Base-by-base conservation (phyloP, 78 protist genomes). In the Dictyostelium purpureum region DNA sequence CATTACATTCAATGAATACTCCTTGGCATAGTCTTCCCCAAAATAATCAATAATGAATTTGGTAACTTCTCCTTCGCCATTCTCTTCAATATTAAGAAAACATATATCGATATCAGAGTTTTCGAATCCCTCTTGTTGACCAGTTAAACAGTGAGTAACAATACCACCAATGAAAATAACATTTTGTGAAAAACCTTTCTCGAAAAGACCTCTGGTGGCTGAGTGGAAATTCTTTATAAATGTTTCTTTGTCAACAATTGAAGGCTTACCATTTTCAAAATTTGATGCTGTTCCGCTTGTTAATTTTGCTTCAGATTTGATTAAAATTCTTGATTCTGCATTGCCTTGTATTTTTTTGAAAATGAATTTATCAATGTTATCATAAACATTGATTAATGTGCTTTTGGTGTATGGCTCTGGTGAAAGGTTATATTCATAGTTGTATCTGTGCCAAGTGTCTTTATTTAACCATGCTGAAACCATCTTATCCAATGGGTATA, bases 111-210 rank as follows among this genome's bases (percentile, higher is more conserved):
- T 67, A 38, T 81, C 89, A 1, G 89, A 65, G 4, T 9, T 0
- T 52, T 81, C 89, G 11, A 81, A 81, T 19, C 89, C 89, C 3
- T 4, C 9, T 6, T 38, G 6, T 18, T 47, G 31, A 38, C 89
- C 89, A 33, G 59, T 37, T 10, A 81, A 47, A 19, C 77, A 81
- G 1, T 31, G n/a, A 7, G 79, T 40, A 26, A 81, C 51, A 6
- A 65, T 37, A 38, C 89, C 89, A 26, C 89, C 89, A 81, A 35
- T 19, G 31, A 81, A 56, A 6, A 81, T 45, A 45, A 81, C 35
- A 52, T 43, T 43, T 14, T 61, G 14, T 40, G 77, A 52, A 16
- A 11, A 51, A 4, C 47, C 76, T 14, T 73, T 9, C 11, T 47
- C 28, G 1, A 73, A 73, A 28, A 47, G 16, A 45, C 40, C 40